Conservation (phyloP, 192 early-diverging fungal genomes). For the Mycoemilia scoparia region DNA sequence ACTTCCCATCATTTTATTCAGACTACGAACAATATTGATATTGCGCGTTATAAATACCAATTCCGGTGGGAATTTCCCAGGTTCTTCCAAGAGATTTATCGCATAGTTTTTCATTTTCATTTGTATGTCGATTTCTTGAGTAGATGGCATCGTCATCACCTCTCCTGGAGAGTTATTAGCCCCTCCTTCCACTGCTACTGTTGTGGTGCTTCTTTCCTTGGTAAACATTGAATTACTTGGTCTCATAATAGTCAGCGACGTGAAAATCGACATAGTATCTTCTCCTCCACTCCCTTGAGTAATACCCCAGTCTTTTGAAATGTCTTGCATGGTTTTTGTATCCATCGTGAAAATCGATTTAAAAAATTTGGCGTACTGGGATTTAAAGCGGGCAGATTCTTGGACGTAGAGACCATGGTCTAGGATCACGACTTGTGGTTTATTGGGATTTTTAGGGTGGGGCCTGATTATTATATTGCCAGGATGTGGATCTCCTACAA, state of each 20-base stretch:
- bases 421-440: constrained; percentile 57
- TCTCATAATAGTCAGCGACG: constrained; percentile 19
- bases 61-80: constrained; percentile 61
- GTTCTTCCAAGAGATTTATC: constrained; percentile 47
- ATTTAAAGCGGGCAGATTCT: constrained; percentile 44
- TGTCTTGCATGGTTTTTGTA: constrained; percentile 33
- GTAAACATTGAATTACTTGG: neutral
- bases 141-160: neutral
- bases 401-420: constrained; percentile 88
- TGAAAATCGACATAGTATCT: constrained; percentile 20
- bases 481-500: constrained; percentile 62
- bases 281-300: no score
- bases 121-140: constrained; percentile 40
- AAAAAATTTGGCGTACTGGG: constrained; percentile 75
- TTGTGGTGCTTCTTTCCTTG: neutral
- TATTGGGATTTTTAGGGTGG: constrained; percentile 29
- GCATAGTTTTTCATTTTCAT: constrained; percentile 54
- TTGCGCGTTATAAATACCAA: constrained; percentile 80
- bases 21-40: constrained; percentile 69
- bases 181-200: neutral
- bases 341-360: constrained; percentile 62
- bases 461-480: constrained; percentile 65
- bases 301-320: constrained; percentile 54
- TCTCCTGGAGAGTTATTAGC: no score
- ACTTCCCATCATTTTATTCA: constrained; percentile 66